Evolutionary conservation across 1,284 basidiomycete species (phyloP).

Genomic region (Gymnopus androsaceus): DNA sequence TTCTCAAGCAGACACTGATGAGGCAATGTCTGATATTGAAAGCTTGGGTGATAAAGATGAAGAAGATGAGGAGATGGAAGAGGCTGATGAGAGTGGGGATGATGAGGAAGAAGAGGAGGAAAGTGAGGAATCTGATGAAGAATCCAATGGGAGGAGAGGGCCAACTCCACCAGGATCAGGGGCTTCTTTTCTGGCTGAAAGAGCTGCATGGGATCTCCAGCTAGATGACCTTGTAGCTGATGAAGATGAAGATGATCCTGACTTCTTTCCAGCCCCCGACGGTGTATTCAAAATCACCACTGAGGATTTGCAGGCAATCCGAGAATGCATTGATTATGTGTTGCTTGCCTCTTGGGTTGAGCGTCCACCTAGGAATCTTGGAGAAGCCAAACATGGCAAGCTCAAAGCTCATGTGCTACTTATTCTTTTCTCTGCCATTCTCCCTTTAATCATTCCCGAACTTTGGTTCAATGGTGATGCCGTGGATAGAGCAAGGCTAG

Average conservation of each 20-base stretch:
- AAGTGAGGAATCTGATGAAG: too few species aligned
- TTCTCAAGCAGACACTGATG: too few species aligned
- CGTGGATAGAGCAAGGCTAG: not conserved
- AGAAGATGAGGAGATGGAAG: too few species aligned
- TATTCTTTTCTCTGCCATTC: slow-evolving; percentile 12
- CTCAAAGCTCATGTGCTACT: slow-evolving; percentile 21
- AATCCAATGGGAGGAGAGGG: too few species aligned
- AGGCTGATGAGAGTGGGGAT: too few species aligned
- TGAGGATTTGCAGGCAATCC: slow-evolving; percentile 3
- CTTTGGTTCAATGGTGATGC: slow-evolving; percentile 13
- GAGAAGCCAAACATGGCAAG: slow-evolving; percentile 20
- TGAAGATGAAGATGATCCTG: not conserved
- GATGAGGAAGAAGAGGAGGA: too few species aligned
- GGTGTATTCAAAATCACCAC: not conserved
- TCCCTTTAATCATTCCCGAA: slow-evolving; percentile 17
- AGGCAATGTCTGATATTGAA: too few species aligned
- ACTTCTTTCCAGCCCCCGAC: not conserved
- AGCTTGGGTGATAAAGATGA: too few species aligned
- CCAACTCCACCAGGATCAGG: too few species aligned
- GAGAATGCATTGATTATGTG: slow-evolving; percentile 6
- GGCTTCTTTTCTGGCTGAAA: too few species aligned
- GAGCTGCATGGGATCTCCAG: too few species aligned
- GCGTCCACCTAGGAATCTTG: slow-evolving; percentile 18
- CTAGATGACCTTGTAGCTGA: too few species aligned
- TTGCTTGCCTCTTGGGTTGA: slow-evolving; percentile 15